Conservation (phyloP, 768 basidiomycete genomes). For the Naganishia kalamii region DNA sequence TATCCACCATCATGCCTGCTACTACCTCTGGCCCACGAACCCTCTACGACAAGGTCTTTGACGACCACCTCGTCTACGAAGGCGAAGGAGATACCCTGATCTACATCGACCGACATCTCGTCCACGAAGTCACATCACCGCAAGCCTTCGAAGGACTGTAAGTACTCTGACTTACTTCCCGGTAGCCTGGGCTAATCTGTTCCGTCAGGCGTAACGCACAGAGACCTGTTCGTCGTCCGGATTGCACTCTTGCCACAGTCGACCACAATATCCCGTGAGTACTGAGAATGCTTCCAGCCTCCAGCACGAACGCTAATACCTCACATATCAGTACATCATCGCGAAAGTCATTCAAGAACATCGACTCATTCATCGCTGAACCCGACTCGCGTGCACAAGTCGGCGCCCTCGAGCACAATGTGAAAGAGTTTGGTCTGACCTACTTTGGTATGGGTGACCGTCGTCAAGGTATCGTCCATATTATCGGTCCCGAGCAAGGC, state of each 20-base stretch:
- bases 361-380: conserved; percentile 69
- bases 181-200: conserved; percentile 47
- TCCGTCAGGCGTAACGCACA: conserved; percentile 54
- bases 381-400: conserved; percentile 81
- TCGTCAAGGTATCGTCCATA: conserved; percentile 79
- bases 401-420: conserved; percentile 75
- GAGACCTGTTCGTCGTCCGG: conserved; percentile 70
- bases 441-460: conserved; percentile 87
- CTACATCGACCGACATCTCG: conserved; percentile 55
- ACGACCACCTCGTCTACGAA: conserved; percentile 81
- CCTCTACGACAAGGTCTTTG: conserved; percentile 96
- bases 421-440: conserved; percentile 82
- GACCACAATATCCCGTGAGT: conserved; percentile 83
- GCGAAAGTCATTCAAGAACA: conserved; percentile 66
- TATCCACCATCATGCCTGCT: conserved; percentile 52
- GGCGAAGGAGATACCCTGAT: conserved; percentile 48
- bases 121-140: conserved; percentile 90
- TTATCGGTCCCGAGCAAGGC: conserved; percentile 90
- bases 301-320: not conserved
- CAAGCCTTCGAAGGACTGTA: conserved; percentile 85
- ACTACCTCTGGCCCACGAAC: conserved; percentile 66
- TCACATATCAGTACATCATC: conserved; percentile 60
- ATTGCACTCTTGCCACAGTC: conserved; percentile 82
- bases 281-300: too few relatives aligned
- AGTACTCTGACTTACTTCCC: conserved; percentile 1